Evolutionary conservation across 176 grass and related monocot species (phyloP), one percentile per base, ranked within the genome.

Genomic region (Triticum monococcum): DNA sequence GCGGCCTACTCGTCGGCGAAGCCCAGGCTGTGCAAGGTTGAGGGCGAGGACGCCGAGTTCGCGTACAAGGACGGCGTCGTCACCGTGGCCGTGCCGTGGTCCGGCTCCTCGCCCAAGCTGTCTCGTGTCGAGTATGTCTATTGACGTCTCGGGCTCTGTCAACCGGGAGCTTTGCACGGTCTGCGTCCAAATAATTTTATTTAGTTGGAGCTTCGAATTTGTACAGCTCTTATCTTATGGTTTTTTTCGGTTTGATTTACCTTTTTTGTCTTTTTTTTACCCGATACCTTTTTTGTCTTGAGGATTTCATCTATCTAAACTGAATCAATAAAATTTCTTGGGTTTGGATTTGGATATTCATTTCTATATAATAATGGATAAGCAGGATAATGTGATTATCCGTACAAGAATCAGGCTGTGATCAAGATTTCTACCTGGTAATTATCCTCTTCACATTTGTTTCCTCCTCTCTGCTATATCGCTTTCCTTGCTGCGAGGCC

Each of bases 51-150:
- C 41, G 80, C 37, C 20, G 26, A 73, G 76, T 96, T 94, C 73
- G 28, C 8, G 46, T 96, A 98, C 71, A 22, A 69, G 50, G 87
- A 92, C 3, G 79, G 56, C 36, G 50, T 94, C 79, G 87, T 98
- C 54, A 83, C 66, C 43, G 74, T 98, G 32, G 77, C 89, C 25
- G 90, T 98, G 37, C 89, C 87, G 32, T 98, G 97, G 97, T 77
- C 79, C 3, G 97, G 97, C 7, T 96, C 97, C 10, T 88, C 90
- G 3, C 83, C 92, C 12, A 95, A 86, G 73, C 24, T 77, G 40
- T 70, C 77, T 12, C 79, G 68, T 60, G 84, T 98, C 79, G 86
- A 98, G 57, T 95, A 92, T 56, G 50, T 89, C 13, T 98, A 94
- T 71, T 91, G 40, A 88, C 7, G 26, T 81, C 63, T 8, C 33